phyloP scores from a whole-genome alignment of 2,329 filamentous ascomycete genomes.

The Colletotrichum sp. region DNA sequence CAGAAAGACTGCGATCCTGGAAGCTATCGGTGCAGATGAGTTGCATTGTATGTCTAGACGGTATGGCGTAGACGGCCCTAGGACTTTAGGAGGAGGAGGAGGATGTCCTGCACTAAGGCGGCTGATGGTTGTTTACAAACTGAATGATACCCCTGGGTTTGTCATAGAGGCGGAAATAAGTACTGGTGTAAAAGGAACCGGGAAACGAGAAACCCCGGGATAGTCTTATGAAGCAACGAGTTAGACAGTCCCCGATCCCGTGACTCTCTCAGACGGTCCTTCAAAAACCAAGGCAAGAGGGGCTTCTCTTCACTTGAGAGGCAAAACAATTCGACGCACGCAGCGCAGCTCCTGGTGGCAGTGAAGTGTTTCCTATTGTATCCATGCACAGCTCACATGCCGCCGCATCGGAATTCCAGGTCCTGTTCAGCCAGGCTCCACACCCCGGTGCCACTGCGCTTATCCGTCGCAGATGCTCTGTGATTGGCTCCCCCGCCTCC shows the following conservation, averaged over 20 bases:
- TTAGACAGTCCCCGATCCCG: neutral
- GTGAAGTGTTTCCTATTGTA: neutral
- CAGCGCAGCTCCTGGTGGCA: neutral
- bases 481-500: conserved; percentile 18
- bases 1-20: neutral
- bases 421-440: neutral
- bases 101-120: neutral
- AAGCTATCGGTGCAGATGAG: neutral
- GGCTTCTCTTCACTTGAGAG: neutral
- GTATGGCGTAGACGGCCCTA: neutral
- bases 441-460: neutral
- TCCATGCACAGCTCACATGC: conserved; percentile 17
- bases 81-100: neutral
- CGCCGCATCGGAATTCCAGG: neutral
- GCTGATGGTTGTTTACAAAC: neutral
- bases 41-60: neutral
- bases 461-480: neutral
- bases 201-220: neutral
- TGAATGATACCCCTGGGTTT: conserved; percentile 8
- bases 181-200: neutral
- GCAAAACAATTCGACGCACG: neutral
- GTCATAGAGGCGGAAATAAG: neutral
- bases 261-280: neutral
- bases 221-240: neutral
- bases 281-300: neutral